Conservation (phyloP, 2,329 filamentous ascomycete species). For the Metarhizium guizhouense region DNA sequence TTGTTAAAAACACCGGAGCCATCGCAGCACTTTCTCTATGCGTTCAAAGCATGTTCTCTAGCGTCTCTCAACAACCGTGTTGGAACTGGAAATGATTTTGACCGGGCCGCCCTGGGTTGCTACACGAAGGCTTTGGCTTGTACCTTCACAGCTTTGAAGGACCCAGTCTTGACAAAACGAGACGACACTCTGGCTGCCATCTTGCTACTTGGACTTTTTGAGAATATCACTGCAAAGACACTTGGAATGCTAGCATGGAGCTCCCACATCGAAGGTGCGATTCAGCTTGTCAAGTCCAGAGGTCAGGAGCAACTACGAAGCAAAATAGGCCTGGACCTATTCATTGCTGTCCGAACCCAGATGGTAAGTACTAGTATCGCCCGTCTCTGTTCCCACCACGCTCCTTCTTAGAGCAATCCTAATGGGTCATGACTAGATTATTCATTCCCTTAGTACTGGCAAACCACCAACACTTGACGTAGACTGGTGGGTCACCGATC, state of each 20-base stretch:
- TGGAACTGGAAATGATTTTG: constrained; percentile 21
- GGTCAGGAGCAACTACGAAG: constrained; percentile 44
- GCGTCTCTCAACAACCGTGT: constrained; percentile 45
- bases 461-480: constrained; percentile 41
- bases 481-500: constrained; percentile 50
- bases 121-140: constrained; percentile 45
- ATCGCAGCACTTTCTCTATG: constrained; percentile 39
- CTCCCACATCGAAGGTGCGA: constrained; percentile 52
- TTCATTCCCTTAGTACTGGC: constrained; percentile 44
- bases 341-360: constrained; percentile 49
- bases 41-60: constrained; percentile 50
- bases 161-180: constrained; percentile 35
- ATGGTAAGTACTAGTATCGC: constrained; percentile 30
- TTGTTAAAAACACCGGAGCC: constrained; percentile 35
- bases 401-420: not conserved
- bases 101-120: constrained; percentile 32
- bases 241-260: constrained; percentile 49
- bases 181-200: constrained; percentile 51
- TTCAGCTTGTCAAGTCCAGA: constrained; percentile 48
- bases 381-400: not conserved
- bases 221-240: constrained; percentile 48
- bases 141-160: constrained; percentile 42
- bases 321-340: constrained; percentile 43
- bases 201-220: constrained; percentile 49
- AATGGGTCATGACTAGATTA: constrained; percentile 29